Evolutionary conservation across 495 filamentous ascomycete genomes (phyloP).

Genomic region (Talaromyces nanjingensis): DNA sequence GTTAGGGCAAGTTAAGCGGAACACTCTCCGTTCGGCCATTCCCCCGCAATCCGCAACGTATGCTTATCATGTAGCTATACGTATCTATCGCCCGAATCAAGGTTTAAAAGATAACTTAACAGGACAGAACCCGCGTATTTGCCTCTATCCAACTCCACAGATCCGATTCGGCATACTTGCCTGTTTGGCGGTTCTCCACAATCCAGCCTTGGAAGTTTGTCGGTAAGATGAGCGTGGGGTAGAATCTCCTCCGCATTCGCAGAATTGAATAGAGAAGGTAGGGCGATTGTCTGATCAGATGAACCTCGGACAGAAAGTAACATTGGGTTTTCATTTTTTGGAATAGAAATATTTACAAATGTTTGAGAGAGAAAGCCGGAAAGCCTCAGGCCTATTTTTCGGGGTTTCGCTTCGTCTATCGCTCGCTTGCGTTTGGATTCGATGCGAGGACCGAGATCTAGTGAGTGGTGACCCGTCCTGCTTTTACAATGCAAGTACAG

Average conservation of each 20-base stretch:
- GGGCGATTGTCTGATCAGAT: neutral
- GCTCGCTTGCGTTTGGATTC: too few relatives aligned
- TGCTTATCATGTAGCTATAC: neutral
- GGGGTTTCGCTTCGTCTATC: too few relatives aligned
- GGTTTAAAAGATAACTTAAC: too few relatives aligned
- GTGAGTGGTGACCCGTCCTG: too few relatives aligned
- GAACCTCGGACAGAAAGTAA: neutral
- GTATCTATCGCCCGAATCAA: neutral
- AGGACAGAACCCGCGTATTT: too few relatives aligned
- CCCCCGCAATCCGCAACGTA: neutral
- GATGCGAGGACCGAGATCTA: too few relatives aligned
- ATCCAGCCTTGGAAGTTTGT: neutral
- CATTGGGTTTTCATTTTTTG: neutral
- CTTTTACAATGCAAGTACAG: neutral
- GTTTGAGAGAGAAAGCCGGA: too few relatives aligned
- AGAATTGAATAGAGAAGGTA: neutral
- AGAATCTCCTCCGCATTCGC: neutral
- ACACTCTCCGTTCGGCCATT: neutral
- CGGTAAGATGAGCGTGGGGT: neutral
- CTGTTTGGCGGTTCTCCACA: neutral
- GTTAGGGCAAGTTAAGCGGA: neutral
- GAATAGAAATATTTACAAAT: neutral
- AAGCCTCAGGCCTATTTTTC: too few relatives aligned
- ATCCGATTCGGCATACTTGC: neutral
- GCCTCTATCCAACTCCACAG: neutral